A percentile compares a stretch with the other conserved stretches of the same genome.
Evolutionary conservation across 805 yeast species (phyloP).

Genomic region (Kuraishia piskuri): DNA sequence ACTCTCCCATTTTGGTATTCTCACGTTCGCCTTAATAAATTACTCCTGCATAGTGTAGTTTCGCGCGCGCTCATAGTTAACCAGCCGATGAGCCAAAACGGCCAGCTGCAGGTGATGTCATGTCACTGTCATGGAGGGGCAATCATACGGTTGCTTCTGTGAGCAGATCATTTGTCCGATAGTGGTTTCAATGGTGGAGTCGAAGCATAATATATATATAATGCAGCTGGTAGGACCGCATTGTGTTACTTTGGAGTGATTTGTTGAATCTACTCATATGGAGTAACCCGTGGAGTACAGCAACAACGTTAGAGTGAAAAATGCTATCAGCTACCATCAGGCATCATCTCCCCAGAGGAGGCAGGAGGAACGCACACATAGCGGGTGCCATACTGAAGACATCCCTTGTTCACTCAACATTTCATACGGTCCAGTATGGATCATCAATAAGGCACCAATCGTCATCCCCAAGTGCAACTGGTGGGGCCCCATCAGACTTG

Average conservation of each 20-base stretch:
- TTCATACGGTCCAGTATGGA: no score
- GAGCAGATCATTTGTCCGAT: no score
- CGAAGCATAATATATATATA: no score
- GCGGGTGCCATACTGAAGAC: background rate
- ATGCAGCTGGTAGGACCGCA: no score
- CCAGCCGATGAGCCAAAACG: background rate
- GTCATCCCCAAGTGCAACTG: background rate
- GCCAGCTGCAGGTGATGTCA: background rate
- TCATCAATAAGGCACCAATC: background rate
- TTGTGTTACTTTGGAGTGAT: no score
- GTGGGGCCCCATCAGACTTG: background rate
- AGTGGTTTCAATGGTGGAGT: background rate
- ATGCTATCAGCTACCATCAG: background rate
- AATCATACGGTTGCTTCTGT: background rate
- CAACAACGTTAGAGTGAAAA: background rate
- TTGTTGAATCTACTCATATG: no score
- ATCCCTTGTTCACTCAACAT: no score
- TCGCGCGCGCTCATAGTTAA: background rate
- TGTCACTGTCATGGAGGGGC: background rate
- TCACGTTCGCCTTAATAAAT: no score
- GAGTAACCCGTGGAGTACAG: no score
- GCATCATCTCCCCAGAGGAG: background rate
- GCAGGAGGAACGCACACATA: background rate
- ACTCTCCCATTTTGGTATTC: no score
- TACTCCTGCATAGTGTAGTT: background rate